Evolutionary conservation across 176 grass and related monocot species (phyloP), one percentile per base, ranked within the genome.

Genomic region (Paspalum vaginatum): DNA sequence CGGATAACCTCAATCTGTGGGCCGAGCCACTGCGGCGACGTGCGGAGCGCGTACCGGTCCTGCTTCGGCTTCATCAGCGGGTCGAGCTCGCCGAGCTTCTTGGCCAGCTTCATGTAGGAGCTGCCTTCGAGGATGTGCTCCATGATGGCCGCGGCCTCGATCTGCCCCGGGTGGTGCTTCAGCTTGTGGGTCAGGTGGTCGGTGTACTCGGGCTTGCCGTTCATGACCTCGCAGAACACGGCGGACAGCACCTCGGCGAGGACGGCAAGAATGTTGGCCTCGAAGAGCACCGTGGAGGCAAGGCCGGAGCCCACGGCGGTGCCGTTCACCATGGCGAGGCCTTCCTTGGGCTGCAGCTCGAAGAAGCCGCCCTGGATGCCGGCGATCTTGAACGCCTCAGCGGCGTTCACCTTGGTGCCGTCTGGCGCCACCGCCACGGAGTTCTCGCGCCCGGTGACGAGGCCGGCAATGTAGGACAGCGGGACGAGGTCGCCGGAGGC

Each of bases 1-100:
- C 94, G 85, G 77, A 97, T 94, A n/a, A 97, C 94, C 76, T 97
- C 94, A 25, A 97, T 89, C 75, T 97, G 94, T 0, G 94, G 94
- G 14, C 94, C 94, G 21, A 97, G 89, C 94, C 94, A 97, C 63
- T 97, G 94, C 48, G 94, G 94, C 1, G 94, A 97, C 4, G 94
- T 97, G 61, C 94, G 94, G 48, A 97, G 94, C 11, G 94, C 94
- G 79, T 97, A 94, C 65, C 94, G 45, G 61, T 97, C 94, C 68
- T 97, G 94, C 75, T 97, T 97, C 0, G 94, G 94, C 72, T 97
- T 97, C n/a, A 94, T 87, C 25, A 93, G 6, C 0, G 91, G 87
- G 56, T 93, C 91, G 14, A 87, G 84, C 46, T 89, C 91, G 11
- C 88, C 87, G 6, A 85, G 44, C 76, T 85, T 85, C 76, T 89